Conservation (phyloP, 2,329 filamentous ascomycete species). For the Cercospora zeae-maydis region DNA sequence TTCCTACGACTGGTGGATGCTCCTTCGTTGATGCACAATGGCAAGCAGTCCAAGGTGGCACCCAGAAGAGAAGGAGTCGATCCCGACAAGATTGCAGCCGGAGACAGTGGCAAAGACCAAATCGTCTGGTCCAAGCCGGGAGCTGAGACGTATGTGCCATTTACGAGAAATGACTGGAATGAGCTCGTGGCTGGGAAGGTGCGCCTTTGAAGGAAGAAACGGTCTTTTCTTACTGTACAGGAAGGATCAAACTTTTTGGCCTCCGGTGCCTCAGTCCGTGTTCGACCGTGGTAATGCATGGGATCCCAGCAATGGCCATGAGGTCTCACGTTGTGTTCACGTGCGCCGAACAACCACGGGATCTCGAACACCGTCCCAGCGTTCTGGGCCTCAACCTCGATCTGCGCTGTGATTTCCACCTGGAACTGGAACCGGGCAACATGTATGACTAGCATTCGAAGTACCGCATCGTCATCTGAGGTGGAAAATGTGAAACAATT, state of each 20-base stretch:
- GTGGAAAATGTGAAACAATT: neutral
- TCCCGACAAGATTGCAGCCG: constrained; percentile 47
- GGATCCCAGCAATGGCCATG: neutral
- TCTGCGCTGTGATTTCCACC: neutral
- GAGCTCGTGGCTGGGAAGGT: constrained; percentile 19
- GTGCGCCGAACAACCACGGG: neutral
- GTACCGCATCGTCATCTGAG: neutral
- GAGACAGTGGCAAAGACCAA: constrained; percentile 44
- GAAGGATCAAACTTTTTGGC: neutral
- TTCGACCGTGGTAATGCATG: neutral
- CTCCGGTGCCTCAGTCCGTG: neutral
- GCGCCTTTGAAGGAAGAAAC: constrained; percentile 15
- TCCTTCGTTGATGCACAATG: constrained; percentile 63
- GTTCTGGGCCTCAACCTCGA: neutral
- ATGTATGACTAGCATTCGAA: neutral
- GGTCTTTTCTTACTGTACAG: neutral
- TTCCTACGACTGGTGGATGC: constrained; percentile 63
- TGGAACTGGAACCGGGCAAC: neutral
- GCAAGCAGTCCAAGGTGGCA: constrained; percentile 75
- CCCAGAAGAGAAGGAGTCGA: constrained; percentile 65
- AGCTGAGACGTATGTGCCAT: constrained; percentile 55
- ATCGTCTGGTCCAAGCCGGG: constrained; percentile 51
- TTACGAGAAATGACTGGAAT: constrained; percentile 56
- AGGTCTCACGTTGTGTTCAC: neutral
- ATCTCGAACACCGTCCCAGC: neutral